Base-by-base conservation (phyloP, 2,329 filamentous ascomycete species). In the Xylaria sp. region DNA sequence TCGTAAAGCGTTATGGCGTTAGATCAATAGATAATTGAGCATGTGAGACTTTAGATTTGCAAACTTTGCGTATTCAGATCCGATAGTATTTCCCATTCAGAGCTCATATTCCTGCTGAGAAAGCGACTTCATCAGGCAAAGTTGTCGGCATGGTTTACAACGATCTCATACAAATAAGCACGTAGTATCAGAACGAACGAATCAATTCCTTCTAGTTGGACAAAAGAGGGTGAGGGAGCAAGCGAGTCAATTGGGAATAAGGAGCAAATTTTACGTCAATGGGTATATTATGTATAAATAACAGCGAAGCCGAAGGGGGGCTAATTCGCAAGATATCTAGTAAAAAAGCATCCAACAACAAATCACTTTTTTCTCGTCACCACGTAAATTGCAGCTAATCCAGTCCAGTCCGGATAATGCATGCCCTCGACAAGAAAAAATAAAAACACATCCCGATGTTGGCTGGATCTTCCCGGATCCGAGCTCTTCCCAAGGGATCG, bases 241-340 rank as follows among this genome's bases (percentile, higher is more conserved):
- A 9, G 36, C 10, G 2, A 13, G 11, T 13, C 36, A 38, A 13
- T 10, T 13, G 3, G 2, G 11, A 4, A 38, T 10, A 4, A 38
- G 36, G 2, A 38, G 36, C 3, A 9, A 2, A 9, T 38, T 46
- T 31, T 63, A 59, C 53, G 63, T 72, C 66, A 74, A 73, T 70
- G 71, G 73, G 71, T 75, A 75, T 75, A 76, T 76, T 75, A 75
- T 65, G 68, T 68, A 66, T 61, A 56, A 66, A 48, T 74, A 63
- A 44, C 40, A 63, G 59, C 51, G 59, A 65, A 61, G 28, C 54
- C 64, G 66, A 71, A 56, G 36, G 54, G 60, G 63, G 67, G 40
- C 58, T 65, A 51, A 38, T 72, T 72, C 72, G 72, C 73, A 44
- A 15, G 36, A 67, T 53, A 57, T 66, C 63, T 69, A 69, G 33